Conservation (phyloP, 208 protist species). For the Trypanosoma vivax region DNA sequence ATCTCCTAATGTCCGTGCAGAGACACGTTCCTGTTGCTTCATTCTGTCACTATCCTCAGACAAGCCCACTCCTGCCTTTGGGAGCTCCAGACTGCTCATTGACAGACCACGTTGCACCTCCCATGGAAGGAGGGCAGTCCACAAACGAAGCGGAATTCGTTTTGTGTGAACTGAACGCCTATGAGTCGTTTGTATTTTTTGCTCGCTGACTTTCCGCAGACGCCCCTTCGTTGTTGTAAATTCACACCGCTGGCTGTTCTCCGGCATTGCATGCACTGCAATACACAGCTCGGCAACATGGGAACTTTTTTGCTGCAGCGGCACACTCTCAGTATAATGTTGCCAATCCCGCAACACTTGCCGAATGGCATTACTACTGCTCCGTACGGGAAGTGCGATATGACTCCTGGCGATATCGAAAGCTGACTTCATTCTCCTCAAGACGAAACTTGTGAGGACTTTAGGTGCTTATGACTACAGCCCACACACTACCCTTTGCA, state of each 20-base stretch:
- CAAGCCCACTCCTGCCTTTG: not conserved
- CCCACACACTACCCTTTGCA: too few species aligned
- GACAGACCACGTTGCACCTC: slow-evolving; percentile 83
- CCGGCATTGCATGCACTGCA: slow-evolving; percentile 23
- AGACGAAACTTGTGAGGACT: not conserved
- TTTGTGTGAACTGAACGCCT: slow-evolving; percentile 15
- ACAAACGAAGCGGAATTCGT: slow-evolving; percentile 56
- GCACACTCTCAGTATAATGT: slow-evolving; percentile 37
- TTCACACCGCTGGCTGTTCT: too few species aligned
- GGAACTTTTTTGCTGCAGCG: slow-evolving; percentile 50
- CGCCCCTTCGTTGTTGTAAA: too few species aligned
- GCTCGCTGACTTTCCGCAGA: too few species aligned
- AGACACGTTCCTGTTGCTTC: not conserved
- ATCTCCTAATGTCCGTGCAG: slow-evolving; percentile 12
- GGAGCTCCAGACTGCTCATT: slow-evolving; percentile 32
- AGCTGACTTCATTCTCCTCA: slow-evolving; percentile 13
- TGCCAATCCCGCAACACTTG: slow-evolving; percentile 61
- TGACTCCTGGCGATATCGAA: slow-evolving; percentile 59
- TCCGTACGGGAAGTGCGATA: slow-evolving; percentile 43
- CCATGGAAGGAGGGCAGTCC: slow-evolving; percentile 80
- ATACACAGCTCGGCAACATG: slow-evolving; percentile 50
- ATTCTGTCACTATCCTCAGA: not conserved
- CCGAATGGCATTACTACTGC: slow-evolving; percentile 45
- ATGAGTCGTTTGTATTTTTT: not conserved
- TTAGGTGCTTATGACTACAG: too few species aligned